These are phyloP conservation scores for Paracorniculantispora psalliotae DNA, from an alignment of 2,329 filamentous ascomycete genomes.

Conservation along the genomic window DNA sequence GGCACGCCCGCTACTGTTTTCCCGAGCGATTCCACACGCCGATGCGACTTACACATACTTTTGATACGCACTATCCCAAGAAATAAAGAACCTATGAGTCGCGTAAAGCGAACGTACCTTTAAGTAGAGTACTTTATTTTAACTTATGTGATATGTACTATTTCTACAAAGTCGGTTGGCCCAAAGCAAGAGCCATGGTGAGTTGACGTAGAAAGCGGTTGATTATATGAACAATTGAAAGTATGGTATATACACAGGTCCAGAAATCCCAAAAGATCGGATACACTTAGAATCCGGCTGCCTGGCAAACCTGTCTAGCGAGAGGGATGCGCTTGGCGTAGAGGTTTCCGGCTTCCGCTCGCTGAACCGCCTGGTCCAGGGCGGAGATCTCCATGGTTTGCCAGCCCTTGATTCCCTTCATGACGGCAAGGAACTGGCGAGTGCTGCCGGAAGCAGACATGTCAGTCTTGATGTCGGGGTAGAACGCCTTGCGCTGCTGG, in stretches of 20 bases:
- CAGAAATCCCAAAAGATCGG: background rate
- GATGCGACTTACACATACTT: too few species aligned
- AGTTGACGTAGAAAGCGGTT: background rate
- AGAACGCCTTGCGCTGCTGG: conserved; percentile 3
- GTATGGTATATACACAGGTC: background rate
- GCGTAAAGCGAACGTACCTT: too few species aligned
- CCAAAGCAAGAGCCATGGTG: too few species aligned
- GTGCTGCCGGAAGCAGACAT: conserved; percentile 8
- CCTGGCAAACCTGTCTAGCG: conserved; percentile 6
- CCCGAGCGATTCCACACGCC: too few species aligned
- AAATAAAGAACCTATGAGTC: too few species aligned
- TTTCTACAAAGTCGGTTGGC: too few species aligned
- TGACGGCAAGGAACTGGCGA: conserved; percentile 3
- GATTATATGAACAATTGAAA: background rate
- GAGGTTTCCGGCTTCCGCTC: conserved; percentile 8
- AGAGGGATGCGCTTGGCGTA: conserved; percentile 8
- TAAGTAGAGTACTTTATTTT: too few species aligned
- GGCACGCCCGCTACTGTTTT: too few species aligned
- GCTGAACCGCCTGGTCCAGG: conserved; percentile 3
- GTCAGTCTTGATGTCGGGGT: background rate
- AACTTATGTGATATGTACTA: too few species aligned
- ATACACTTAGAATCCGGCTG: conserved; percentile 9
- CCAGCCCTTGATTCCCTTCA: conserved; percentile 5
- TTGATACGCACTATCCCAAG: too few species aligned
- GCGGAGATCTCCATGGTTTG: conserved; percentile 8